Evolutionary conservation across 2,329 filamentous ascomycete species (phyloP).

Genomic region (Corinectria fuckeliana): DNA sequence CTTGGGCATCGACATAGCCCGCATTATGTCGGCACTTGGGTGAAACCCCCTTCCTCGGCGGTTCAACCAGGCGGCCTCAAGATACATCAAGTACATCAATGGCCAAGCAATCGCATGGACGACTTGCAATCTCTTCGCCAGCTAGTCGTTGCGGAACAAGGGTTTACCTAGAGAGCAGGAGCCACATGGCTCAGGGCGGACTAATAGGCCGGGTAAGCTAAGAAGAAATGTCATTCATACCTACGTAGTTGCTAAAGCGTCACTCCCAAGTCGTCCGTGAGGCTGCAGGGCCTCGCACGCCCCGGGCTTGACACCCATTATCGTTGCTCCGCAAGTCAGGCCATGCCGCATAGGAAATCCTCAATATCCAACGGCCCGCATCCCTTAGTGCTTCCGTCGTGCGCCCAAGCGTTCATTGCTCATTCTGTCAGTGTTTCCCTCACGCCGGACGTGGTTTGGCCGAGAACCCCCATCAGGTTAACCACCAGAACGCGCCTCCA

Average conservation of each 20-base stretch:
- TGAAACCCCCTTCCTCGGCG: not conserved
- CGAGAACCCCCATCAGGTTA: not conserved
- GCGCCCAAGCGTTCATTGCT: slow-evolving; percentile 2
- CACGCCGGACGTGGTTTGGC: not conserved
- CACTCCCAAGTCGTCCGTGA: slow-evolving; percentile 9
- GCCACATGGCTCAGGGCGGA: slow-evolving; percentile 6
- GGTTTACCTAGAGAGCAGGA: slow-evolving; percentile 11
- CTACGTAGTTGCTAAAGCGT: slow-evolving; percentile 15
- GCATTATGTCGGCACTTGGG: not conserved
- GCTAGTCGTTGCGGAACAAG: slow-evolving; percentile 16
- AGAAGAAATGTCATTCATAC: slow-evolving; percentile 19
- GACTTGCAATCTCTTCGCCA: not conserved
- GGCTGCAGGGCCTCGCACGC: slow-evolving; percentile 11
- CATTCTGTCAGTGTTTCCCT: not conserved
- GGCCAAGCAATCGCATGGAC: slow-evolving; percentile 10
- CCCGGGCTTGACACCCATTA: not conserved
- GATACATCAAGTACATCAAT: slow-evolving; percentile 8
- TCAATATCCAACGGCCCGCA: slow-evolving; percentile 11
- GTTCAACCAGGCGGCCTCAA: not conserved
- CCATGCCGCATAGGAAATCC: slow-evolving; percentile 16
- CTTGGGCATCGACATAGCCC: slow-evolving; percentile 1
- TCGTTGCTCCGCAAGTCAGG: slow-evolving; percentile 20
- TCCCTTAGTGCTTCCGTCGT: slow-evolving; percentile 1
- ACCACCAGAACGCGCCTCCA: not conserved
- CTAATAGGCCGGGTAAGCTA: not conserved